These are phyloP conservation scores for Claviceps africana DNA, from an alignment of 2,329 filamentous ascomycete genomes.

Conservation along the genomic window DNA sequence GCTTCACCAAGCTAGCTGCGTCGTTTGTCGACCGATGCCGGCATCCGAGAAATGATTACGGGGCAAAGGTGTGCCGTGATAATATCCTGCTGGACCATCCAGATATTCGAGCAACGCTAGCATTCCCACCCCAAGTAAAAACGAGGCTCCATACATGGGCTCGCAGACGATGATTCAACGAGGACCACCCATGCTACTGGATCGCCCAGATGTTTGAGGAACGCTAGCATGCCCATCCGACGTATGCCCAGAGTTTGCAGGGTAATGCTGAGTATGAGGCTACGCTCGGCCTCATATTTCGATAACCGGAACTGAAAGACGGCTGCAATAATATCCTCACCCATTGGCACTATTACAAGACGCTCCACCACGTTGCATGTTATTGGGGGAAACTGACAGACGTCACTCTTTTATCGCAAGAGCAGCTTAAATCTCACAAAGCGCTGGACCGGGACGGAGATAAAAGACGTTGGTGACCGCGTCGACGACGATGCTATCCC, in stretches of 20 bases:
- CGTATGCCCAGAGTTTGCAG: too few relatives aligned
- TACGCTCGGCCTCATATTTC: too few relatives aligned
- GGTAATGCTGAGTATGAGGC: too few relatives aligned
- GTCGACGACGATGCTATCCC: too few relatives aligned
- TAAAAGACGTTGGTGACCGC: slow-evolving; percentile 27
- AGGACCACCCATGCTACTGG: too few relatives aligned
- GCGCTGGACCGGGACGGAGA: slow-evolving; percentile 26
- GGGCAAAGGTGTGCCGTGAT: slow-evolving; percentile 10
- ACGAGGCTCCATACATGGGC: too few relatives aligned
- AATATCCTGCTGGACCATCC: too few relatives aligned
- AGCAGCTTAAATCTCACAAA: slow-evolving; percentile 29
- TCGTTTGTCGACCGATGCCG: slow-evolving; percentile 27
- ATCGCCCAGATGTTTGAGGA: not conserved
- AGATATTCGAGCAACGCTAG: too few relatives aligned
- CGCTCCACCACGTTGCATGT: slow-evolving; percentile 31
- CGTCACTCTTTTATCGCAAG: slow-evolving; percentile 25
- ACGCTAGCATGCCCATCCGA: not conserved
- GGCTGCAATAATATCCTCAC: slow-evolving; percentile 31
- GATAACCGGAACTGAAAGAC: slow-evolving; percentile 30
- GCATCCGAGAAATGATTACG: slow-evolving; percentile 25
- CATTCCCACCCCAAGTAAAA: too few relatives aligned
- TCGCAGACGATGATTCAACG: too few relatives aligned
- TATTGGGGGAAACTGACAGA: slow-evolving; percentile 29
- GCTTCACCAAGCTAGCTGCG: slow-evolving; percentile 25
- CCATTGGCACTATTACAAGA: slow-evolving; percentile 40